Evolutionary conservation across 768 basidiomycete species (phyloP), one percentile per base, ranked within the genome.

Genomic region (Porphyrellus cyaneotinctus): DNA sequence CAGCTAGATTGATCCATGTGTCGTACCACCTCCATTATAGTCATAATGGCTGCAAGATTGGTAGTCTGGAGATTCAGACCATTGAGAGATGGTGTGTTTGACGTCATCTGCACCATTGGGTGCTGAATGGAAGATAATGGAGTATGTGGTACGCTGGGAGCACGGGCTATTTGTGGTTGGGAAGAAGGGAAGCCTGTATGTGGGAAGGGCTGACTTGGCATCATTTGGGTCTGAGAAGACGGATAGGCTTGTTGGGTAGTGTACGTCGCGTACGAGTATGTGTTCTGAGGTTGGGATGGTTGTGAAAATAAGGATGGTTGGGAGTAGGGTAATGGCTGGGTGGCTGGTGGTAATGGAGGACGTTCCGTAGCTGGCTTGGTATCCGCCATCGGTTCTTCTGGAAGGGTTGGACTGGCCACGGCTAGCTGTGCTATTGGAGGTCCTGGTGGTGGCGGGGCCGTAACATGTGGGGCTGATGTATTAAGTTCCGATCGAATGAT

Each of bases 21-120:
- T 50, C 67, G 62, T 39, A 67, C 51, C n/a, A 69, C 62, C 33
- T 67, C 66, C 62, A 66, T 59, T 37, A 67, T 64, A 11, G 66
- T 69, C 67, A 64, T 64, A 10, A 67, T 41, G 12, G 64, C 53
- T n/a, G 65, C 60, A 47, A 65, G 48, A 51, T 63, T 60, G 17
- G 52, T 53, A 17, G 32, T 24, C 31, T 67, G 64, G 38, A 53
- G 18, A 22, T 60, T 62, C 20, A 39, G 37, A 17, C 37, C 53
- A 33, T 53, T 52, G n/a, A 46, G 22, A 13, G 62, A 30, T 44
- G 52, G 20, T 14, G 22, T 15, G 24, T 55, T 60, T 22, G 54
- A 20, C 9, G 45, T 22, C 53, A 54, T 59, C 28, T 59, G 62
- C 48, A 44, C 50, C 44, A 55, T 48, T 13, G 36, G 52, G 15